Base-by-base conservation (phyloP, 768 basidiomycete species). In the Cantharellus anzutake region DNA sequence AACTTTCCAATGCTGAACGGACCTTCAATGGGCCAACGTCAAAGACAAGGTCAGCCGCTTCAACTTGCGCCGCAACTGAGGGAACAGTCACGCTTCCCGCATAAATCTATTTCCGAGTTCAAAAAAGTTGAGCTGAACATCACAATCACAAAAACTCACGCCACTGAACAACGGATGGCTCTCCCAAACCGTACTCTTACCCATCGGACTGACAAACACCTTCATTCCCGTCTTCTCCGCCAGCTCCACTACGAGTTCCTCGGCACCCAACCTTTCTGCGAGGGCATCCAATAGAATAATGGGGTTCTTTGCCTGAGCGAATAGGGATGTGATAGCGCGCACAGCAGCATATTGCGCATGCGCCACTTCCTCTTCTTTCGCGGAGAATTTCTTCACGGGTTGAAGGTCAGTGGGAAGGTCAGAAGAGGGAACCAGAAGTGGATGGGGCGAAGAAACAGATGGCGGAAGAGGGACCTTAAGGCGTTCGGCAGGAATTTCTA, bases 171-270 rank as follows among this genome's bases (percentile, higher is more conserved):
- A 34, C 34, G 37, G 50, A 7, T n/a, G 5, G 2, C 5, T 61
- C 68, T 92, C 90, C 51, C 78, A 75, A n/a, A 91, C 71, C 0
- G 79, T 76, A 0, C 82, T 78, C 70, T 90, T 91, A 5, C 87
- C 90, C 85, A 88, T 88, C 0, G 84, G 84, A 0, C 85, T 75
- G 2, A 80, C 73, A 66, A 82, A 87, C 3, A 87, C 83, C 0
- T 84, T 81, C 70, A 83, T 85, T 3, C 76, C 77, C 1, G 86
- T 89, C 57, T 74, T 72, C 55, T 80, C 75, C 42, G 87, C 78
- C 3, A 78, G 77, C 58, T 80, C 75, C 35, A 74, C 69, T 60
- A 97, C 88, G 63, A 83, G 78, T 55, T 82, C 77, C 65, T 86
- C 82, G 2, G 79, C 62, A 5, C 40, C 48, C 29, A 38, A 53